Base-by-base conservation (phyloP, 176 grass and related monocot species). In the Aegilops sharonensis region DNA sequence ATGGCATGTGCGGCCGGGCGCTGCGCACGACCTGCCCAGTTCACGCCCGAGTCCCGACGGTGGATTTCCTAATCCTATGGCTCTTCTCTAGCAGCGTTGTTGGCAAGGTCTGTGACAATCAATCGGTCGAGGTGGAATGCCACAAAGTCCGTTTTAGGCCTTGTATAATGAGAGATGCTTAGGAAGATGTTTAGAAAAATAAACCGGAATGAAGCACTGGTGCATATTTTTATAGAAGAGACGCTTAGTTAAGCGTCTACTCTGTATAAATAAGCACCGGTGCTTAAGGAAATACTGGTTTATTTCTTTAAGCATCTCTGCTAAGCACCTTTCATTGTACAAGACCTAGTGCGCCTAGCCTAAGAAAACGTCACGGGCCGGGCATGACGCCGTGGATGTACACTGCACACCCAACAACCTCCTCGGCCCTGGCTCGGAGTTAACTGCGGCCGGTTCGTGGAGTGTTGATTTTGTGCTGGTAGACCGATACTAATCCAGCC, bases 1-100 rank as follows among this genome's bases (percentile, higher is more conserved):
- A 90, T 52, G 1, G 65, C 84, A 90, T 72, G 79, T 72, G 84
- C 78, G 69, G 35, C 62, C 52, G 64, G 82, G 77, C 77, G 43
- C 18, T 40, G 71, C 32, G 80, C 81, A 78, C n/a, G 75, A 63
- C 31, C 47, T 37, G 13, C 81, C 54, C 40, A 15, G 3, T 25
- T 68, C 54, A 20, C 69, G 65, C 40, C 57, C 35, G 34, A 60
- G 1, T 27, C 43, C 60, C 34, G 75, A 36, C 45, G n/a, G 6
- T 30, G 9, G 75, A 40, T 74, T 71, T 83, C 21, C 60, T 45
- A 4, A 70, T 71, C 20, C 57, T 48, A 2, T 18, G 50, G 50
- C 48, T 62, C 17, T 56, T 56, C 2, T 56, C 18, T 3, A 21
- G 6, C 54, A 59, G 18, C 15, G 15, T 54, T 54, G 50, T 18